These are phyloP conservation scores for Escovopsis weberi DNA, from an alignment of 2,329 filamentous ascomycete species.

Conservation along the genomic window DNA sequence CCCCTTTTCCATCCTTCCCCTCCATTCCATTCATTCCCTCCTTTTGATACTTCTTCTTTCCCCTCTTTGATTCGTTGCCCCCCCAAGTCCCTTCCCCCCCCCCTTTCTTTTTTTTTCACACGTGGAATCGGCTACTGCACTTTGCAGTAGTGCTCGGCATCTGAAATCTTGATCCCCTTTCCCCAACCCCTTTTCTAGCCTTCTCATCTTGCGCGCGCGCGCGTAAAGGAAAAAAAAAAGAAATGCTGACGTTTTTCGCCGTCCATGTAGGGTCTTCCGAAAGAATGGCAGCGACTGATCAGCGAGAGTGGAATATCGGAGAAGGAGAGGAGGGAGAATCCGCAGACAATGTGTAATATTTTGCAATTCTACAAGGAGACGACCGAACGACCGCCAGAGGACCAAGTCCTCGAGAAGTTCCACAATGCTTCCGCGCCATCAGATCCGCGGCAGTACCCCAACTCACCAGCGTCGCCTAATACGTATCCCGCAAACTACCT, in stretches of 20 bases:
- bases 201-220: constrained; percentile 3
- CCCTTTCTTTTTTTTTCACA: too few species aligned
- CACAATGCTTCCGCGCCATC: constrained; percentile 57
- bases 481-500: constrained; percentile 41
- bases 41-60: too few species aligned
- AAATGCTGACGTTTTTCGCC: background rate
- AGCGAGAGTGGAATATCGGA: constrained; percentile 93
- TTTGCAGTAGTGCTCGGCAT: too few species aligned
- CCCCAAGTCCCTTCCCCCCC: background rate
- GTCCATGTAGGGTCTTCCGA: constrained; percentile 61
- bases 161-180: too few species aligned
- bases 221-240: background rate
- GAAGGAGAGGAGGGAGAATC: constrained; percentile 89
- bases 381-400: constrained; percentile 62
- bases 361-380: constrained; percentile 96
- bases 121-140: too few species aligned
- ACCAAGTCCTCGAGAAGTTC: constrained; percentile 91
- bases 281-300: constrained; percentile 94
- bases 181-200: too few species aligned
- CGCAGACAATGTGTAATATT: constrained; percentile 89
- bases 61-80: too few species aligned
- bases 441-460: constrained; percentile 31
- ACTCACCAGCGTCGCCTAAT: constrained; percentile 34
- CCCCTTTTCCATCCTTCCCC: too few species aligned
- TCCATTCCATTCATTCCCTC: too few species aligned